Base-by-base conservation (phyloP, 2,329 filamentous ascomycete genomes). In the Trichophyton verrucosum region DNA sequence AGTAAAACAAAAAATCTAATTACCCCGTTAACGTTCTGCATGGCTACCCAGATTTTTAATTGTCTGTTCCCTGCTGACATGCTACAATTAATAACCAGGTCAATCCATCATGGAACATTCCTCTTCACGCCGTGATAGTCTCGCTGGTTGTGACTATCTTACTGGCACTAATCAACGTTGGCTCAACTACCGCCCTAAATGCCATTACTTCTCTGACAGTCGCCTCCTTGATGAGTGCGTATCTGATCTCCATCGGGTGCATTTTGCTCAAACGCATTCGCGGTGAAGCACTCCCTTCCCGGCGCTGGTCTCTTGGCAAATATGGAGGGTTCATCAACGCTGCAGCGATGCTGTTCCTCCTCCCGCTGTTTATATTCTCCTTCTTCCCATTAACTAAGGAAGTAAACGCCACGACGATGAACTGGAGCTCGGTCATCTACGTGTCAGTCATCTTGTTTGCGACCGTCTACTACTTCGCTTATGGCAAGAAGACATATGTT, bases 151-250 rank as follows among this genome's bases (percentile, higher is more conserved):
- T 76, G 44, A 75, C 76, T 17, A 69, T 72, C 3, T 71, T 80
- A 2, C 73, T 82, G 42, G 75, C 76, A 0, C 69, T 81, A 24
- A 80, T 82, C 71, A 81, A 80, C 65, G 76, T 82, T 60, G 79
- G 78, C 51, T 79, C 77, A n/a, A 68, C 70, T 20, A 69, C 72
- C 3, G 77, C 76, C 7, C 71, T 78, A 57, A 73, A 74, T 62
- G 75, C 75, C 60, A 74, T 78, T 51, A 67, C 76, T 22, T 77
- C 76, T 1, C 70, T 78, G 3, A 73, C 72, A 1, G 71, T 76
- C 27, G 71, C 72, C 4, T 74, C 75, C 6, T 64, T 77, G 9
- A 66, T 78, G 47, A 73, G 70, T 3, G 74, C 76, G 22, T 78
- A 78, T 60, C 70, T 76, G 36, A 66, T 81, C 6, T 77, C 76